Conservation (phyloP, 129 eudicot species). For the Artemisia tridentata region DNA sequence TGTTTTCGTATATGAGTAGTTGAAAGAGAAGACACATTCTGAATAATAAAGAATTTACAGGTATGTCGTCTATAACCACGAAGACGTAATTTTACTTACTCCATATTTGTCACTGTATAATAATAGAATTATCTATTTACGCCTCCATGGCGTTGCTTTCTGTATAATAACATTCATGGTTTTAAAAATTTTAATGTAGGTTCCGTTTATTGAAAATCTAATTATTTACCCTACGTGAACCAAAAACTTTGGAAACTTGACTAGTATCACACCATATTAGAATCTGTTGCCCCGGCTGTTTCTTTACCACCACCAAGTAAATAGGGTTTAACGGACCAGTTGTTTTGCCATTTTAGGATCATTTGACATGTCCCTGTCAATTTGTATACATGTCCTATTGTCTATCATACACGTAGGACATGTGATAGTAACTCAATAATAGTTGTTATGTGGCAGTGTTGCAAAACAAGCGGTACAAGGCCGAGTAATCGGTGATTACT, state of each 20-base stretch:
- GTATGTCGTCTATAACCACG: not conserved
- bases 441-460: too few relatives aligned
- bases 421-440: not conserved
- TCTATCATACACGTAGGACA: not conserved
- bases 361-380: not conserved
- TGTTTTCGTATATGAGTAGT: not conserved
- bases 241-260: not conserved
- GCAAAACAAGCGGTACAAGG: too few relatives aligned
- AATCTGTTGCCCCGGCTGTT: not conserved
- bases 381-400: not conserved
- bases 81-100: not conserved
- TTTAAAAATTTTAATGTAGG: not conserved
- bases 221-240: not conserved
- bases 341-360: not conserved
- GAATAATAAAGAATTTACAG: not conserved
- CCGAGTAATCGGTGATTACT: too few relatives aligned
- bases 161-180: not conserved
- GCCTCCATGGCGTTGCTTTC: slow-evolving; percentile 6
- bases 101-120: not conserved
- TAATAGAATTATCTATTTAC: not conserved
- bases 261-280: not conserved
- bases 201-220: not conserved
- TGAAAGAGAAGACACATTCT: not conserved
- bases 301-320: not conserved
- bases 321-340: not conserved